A percentile compares a stretch with the other conserved stretches of the same genome.
These are phyloP conservation scores for Saturnispora sekii DNA, from an alignment of 805 yeast genomes.

Conservation along the genomic window DNA sequence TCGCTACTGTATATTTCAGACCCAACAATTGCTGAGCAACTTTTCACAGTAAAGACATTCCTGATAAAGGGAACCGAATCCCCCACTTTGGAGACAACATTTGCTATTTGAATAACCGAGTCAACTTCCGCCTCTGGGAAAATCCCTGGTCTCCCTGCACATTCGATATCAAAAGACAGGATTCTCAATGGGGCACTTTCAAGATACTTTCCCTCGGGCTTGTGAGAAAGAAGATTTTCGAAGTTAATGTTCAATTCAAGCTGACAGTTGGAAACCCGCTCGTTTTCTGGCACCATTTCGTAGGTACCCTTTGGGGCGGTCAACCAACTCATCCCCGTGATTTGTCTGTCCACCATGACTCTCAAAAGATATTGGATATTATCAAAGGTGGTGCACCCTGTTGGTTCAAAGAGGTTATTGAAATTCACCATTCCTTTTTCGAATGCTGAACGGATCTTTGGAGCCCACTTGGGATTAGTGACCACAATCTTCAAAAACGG, in stretches of 20 bases:
- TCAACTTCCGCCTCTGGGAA: conserved; percentile 93
- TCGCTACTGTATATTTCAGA: conserved; percentile 73
- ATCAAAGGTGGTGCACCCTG: conserved; percentile 69
- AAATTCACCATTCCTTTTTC: conserved; percentile 71
- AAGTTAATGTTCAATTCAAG: conserved; percentile 69
- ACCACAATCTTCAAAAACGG: conserved; percentile 73
- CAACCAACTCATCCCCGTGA: conserved; percentile 97
- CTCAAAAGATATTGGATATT: conserved; percentile 80
- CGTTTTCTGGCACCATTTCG: conserved; percentile 28
- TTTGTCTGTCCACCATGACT: conserved; percentile 84
- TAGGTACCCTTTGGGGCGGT: conserved; percentile 76
- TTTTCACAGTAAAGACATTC: conserved; percentile 85
- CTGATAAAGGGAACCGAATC: conserved; percentile 82
- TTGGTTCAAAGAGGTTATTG: conserved; percentile 51
- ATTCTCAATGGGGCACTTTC: conserved; percentile 90
- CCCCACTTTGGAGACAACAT: conserved; percentile 80
- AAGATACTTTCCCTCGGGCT: conserved; percentile 90
- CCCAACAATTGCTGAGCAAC: conserved; percentile 91
- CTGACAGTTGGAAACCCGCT: conserved; percentile 68
- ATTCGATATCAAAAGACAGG: conserved; percentile 92
- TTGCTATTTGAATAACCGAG: conserved; percentile 95
- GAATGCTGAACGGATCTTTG: conserved; percentile 66
- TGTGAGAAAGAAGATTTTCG: conserved; percentile 61
- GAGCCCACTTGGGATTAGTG: conserved; percentile 54
- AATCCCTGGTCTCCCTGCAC: conserved; percentile 95